A percentile compares a stretch with the other conserved stretches of the same genome.
These are phyloP conservation scores for Durio zibethinus DNA, from an alignment of 345 rosid species.

Conservation along the genomic window DNA sequence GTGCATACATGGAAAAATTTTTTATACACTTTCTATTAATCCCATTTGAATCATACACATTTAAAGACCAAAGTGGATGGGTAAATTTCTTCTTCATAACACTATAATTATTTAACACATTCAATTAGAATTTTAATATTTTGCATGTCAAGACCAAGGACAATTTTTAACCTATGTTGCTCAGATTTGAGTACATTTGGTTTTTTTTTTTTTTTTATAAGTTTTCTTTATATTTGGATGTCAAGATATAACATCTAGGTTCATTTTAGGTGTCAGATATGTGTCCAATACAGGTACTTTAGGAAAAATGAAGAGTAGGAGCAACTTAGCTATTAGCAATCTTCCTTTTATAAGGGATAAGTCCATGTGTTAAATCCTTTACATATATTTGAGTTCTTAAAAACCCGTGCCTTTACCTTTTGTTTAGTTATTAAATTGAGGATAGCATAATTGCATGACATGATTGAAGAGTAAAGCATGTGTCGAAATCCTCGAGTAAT, in stretches of 20 bases:
- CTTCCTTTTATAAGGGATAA: not conserved
- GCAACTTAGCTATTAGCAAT: not conserved
- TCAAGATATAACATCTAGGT: not conserved
- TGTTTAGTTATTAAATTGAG: not conserved
- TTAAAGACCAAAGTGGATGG: not conserved
- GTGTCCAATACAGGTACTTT: not conserved
- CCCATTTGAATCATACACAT: not conserved
- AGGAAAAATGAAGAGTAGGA: not conserved
- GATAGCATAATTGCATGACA: not conserved
- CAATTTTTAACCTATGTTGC: not conserved
- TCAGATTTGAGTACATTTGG: not conserved
- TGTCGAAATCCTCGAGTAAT: not conserved
- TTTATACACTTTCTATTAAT: not conserved
- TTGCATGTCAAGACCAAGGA: not conserved
- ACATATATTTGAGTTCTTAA: not conserved
- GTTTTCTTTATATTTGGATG: not conserved
- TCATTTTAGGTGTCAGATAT: not conserved
- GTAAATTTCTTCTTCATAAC: not conserved
- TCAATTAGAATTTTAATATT: too few relatives aligned
- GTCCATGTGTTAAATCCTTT: not conserved
- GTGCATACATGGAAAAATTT: not conserved
- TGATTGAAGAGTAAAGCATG: not conserved
- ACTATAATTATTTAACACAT: not conserved
- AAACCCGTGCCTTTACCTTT: not conserved
- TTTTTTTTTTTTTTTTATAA: too few relatives aligned